phyloP scores from a whole-genome alignment of 2,329 filamentous ascomycete genomes.

The Xylaria sp. region DNA sequence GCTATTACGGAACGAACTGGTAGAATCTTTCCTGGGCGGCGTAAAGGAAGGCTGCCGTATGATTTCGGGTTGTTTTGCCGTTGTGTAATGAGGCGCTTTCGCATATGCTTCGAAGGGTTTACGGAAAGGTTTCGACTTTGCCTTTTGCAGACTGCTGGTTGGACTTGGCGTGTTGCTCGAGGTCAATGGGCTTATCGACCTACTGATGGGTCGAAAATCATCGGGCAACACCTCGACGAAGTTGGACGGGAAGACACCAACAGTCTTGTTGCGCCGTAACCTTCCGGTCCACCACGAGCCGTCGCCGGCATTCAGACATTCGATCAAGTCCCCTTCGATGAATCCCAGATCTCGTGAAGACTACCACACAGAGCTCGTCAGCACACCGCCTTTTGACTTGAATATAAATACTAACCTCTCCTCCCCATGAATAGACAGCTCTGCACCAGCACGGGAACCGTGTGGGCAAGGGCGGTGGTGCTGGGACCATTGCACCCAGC shows the following conservation, averaged over 20 bases:
- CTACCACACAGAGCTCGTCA: conserved; percentile 53
- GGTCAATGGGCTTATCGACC: conserved; percentile 70
- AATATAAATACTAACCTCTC: conserved; percentile 67
- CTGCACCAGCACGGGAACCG: conserved; percentile 92
- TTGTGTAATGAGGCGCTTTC: conserved; percentile 73
- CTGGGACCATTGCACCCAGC: conserved; percentile 59
- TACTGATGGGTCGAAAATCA: conserved; percentile 79
- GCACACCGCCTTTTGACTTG: conserved; percentile 25
- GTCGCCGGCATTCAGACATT: conserved; percentile 97
- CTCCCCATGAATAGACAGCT: conserved; percentile 92
- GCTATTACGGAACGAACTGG: conserved; percentile 50
- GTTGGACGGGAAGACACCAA: conserved; percentile 95
- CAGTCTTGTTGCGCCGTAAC: conserved; percentile 85
- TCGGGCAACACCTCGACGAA: conserved; percentile 92
- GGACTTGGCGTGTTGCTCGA: conserved; percentile 64
- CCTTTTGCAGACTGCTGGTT: conserved; percentile 65
- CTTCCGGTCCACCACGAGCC: conserved; percentile 99
- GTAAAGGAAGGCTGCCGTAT: conserved; percentile 56
- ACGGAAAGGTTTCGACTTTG: conserved; percentile 70
- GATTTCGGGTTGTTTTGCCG: conserved; percentile 68
- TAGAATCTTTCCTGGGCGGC: conserved; percentile 55
- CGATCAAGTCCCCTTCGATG: conserved; percentile 96
- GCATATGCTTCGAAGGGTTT: conserved; percentile 75
- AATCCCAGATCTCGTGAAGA: conserved; percentile 95
- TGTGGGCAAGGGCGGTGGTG: conserved; percentile 72